Evolutionary conservation across 1,139 yeast genomes (phyloP), one percentile per base, ranked within the genome.

Genomic region (Arxiozyma bovina): DNA sequence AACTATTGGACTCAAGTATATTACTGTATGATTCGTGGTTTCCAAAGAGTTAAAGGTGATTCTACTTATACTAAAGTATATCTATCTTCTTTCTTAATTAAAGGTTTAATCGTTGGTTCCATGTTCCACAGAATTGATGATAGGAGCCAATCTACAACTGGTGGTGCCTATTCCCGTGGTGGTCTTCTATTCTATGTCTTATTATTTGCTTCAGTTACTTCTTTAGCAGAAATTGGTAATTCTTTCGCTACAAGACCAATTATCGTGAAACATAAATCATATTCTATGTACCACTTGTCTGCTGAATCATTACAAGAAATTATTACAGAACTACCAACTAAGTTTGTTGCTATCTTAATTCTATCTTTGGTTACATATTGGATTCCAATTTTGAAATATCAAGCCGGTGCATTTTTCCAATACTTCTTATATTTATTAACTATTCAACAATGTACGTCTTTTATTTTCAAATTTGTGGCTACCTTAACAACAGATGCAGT

Each of bases 231-330:
- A 70, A 80, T 82, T 63, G 74, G 81, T 55, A 69, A 77, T 53
- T 73, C 81, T 50, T 83, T 77, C 61, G 80, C 79, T 53, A 76
- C 79, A 52, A 77, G 87, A 65, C 81, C 81, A 22, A 78, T 82
- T 63, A 74, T 82, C 50, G 79, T 79, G 58, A 83, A 82, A 66
- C 88, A 83, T 61, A 80, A 79, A 61, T 75, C 79, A 34, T 82
- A 79, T 64, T 82, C 86, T 4, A 74, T 83, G 68, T 83, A 83
- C 61, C 82, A 82, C 58, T 81, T 84, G 41, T 78, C 86, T 43
- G 84, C 84, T n/a, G 87, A 83, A 66, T 82, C 87, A 8, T 65
- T 82, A 50, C 84, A 83, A 55, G 76, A 77, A 53, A 74, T 82
- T 59, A 66, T 82, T 52, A 77, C 85, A 38, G 85, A 82, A 61